Conservation (phyloP, 2,329 filamentous ascomycete species). For the Akanthomyces lecanii region DNA sequence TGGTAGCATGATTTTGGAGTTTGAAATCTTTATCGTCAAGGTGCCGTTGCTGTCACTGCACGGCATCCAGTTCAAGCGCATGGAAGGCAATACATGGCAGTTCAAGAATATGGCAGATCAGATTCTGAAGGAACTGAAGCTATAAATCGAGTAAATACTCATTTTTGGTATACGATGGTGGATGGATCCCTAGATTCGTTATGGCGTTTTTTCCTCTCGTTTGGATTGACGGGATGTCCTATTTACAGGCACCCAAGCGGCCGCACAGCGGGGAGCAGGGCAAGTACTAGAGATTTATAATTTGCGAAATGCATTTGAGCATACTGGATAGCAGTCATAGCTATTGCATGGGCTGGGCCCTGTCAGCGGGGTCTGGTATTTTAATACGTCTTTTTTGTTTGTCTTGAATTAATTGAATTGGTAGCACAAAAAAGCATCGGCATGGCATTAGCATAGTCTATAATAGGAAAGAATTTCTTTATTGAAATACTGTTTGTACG, state of each 20-base stretch:
- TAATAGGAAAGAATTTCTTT: neutral
- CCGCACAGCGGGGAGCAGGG: neutral
- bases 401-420: conserved; percentile 3
- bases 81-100: conserved; percentile 94
- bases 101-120: conserved; percentile 98
- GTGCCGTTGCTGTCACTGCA: conserved; percentile 89
- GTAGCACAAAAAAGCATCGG: neutral
- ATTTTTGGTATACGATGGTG: conserved; percentile 7
- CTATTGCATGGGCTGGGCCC: neutral
- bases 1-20: conserved; percentile 76
- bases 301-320: conserved; percentile 15
- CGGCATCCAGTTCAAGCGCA: conserved; percentile 96
- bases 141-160: conserved; percentile 44
- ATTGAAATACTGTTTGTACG: neutral
- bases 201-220: neutral
- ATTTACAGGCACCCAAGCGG: neutral
- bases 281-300: conserved; percentile 7
- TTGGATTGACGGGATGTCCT: neutral
- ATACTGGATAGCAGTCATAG: conserved; percentile 12
- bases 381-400: neutral
- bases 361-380: neutral
- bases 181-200: neutral
- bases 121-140: conserved; percentile 78
- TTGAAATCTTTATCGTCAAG: conserved; percentile 97
- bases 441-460: conserved; percentile 7